Conservation (phyloP, 2,329 filamentous ascomycete genomes). For the Annulohypoxylon truncatum region DNA sequence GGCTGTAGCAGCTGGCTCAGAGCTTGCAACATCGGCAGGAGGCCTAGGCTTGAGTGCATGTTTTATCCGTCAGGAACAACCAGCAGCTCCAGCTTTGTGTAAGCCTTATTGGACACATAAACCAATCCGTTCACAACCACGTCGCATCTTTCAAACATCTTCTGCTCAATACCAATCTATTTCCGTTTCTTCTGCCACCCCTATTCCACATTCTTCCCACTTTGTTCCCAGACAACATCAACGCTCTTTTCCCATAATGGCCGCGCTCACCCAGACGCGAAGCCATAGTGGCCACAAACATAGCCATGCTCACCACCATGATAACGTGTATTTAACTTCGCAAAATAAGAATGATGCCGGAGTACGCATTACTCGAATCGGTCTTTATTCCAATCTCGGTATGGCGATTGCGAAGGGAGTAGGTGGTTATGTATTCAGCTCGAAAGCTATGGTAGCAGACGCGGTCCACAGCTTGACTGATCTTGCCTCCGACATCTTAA, state of each 20-base stretch:
- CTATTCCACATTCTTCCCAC: slow-evolving; percentile 33
- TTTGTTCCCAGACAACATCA: slow-evolving; percentile 25
- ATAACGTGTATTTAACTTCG: slow-evolving; percentile 85
- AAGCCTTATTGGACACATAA: slow-evolving; percentile 42
- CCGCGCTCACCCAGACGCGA: slow-evolving; percentile 59
- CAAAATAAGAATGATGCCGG: slow-evolving; percentile 90
- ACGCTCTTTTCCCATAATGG: slow-evolving; percentile 47
- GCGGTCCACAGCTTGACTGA: slow-evolving; percentile 96
- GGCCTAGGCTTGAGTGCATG: slow-evolving; percentile 12
- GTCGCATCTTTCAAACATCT: slow-evolving; percentile 43
- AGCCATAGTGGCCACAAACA: slow-evolving; percentile 66
- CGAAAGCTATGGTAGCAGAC: slow-evolving; percentile 91
- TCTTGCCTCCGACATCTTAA: slow-evolving; percentile 93
- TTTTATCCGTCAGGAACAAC: slow-evolving; percentile 31
- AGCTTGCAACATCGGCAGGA: slow-evolving; percentile 32
- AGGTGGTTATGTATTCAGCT: slow-evolving; percentile 94
- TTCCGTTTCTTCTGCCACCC: slow-evolving; percentile 19
- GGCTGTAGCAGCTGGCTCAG: slow-evolving; percentile 40
- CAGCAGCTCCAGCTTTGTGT: slow-evolving; percentile 19
- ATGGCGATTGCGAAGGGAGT: slow-evolving; percentile 96
- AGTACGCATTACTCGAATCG: slow-evolving; percentile 91
- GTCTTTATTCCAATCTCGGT: slow-evolving; percentile 86
- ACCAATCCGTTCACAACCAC: slow-evolving; percentile 27
- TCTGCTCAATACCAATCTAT: slow-evolving; percentile 15
- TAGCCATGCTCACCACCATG: slow-evolving; percentile 77